Base-by-base conservation (phyloP, 352 stramenopile genomes). In the Blastocystis sp. region DNA sequence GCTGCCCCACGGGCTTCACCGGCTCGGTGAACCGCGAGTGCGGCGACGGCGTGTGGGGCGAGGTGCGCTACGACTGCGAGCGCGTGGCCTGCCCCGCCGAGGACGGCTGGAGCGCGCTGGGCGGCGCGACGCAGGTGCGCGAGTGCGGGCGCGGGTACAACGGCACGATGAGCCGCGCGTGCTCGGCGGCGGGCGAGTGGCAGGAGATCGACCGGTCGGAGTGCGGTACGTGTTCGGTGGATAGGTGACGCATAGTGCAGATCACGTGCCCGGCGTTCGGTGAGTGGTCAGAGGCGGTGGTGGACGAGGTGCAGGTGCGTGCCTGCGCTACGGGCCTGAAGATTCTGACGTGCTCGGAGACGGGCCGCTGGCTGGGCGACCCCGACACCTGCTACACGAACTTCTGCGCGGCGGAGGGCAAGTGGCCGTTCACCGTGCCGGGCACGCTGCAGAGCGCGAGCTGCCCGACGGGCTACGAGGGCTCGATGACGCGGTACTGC, bases 391-490 rank as follows among this genome's bases (percentile, higher is more conserved):
- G 74, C 38, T 84, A 53, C 69, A 84, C 34, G 53, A 64, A n/a
- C 0, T 34, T 84, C 34, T 88, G 78, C 78, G 61, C 78, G 5
- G 21, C 21, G 7, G 78, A 88, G 48, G 62, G 61, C 17, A n/a
- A 88, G 67, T 88, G 64, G 64, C 78, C 78, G 4, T 59, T 76
- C 28, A 88, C 78, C 3, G 67, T 56, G 28, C 78, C 78, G 34
- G 78, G 78, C 21, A 62, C 14, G 41, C 62, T 41, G 52, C 64
- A 48, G 11, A 62, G 17, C 21, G 64, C 45, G 19, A 52, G 2
- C 38, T 88, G 78, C n/a, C 78, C 78, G 28, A 21, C 52, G 4
- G 78, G 78, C 28, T 79, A 88, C 56, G 56, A 56, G 10, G 78
- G 78, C 28, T 17, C 52, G 40, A 38, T 53, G 19, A 45, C 62